A percentile compares a stretch with the other conserved stretches of the same genome.
phyloP scores from a whole-genome alignment of 2,329 filamentous ascomycete species.

The Bipolaris zeicola region DNA sequence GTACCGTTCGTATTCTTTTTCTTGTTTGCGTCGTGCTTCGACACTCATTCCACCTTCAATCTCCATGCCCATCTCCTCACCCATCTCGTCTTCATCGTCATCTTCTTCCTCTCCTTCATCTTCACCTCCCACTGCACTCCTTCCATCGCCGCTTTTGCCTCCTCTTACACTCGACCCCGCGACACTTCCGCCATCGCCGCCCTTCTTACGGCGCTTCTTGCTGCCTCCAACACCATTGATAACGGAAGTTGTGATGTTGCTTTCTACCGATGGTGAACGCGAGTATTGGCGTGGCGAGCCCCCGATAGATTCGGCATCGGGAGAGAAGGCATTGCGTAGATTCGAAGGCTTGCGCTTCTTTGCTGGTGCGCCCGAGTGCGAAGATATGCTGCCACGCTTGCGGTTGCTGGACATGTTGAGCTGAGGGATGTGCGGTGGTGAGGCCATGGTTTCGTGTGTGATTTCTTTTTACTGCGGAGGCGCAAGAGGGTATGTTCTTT shows the following conservation, averaged over 20 bases:
- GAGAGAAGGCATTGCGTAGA: conserved; percentile 80
- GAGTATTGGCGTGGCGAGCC: conserved; percentile 58
- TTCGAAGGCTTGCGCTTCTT: conserved; percentile 77
- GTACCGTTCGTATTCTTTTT: conserved; percentile 66
- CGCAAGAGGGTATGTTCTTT: not conserved
- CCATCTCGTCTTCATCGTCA: conserved; percentile 58
- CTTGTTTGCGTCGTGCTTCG: conserved; percentile 66
- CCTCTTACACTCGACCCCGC: conserved; percentile 46
- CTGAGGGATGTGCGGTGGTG: conserved; percentile 60
- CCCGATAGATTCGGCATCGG: conserved; percentile 57
- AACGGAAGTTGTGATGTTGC: conserved; percentile 60
- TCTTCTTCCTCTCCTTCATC: conserved; percentile 65
- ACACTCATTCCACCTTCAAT: conserved; percentile 59
- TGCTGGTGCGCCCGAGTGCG: conserved; percentile 48
- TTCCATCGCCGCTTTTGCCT: conserved; percentile 29
- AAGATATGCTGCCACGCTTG: conserved; percentile 66
- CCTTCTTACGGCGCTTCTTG: conserved; percentile 64
- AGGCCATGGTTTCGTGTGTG: conserved; percentile 58
- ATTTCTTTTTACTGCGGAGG: not conserved
- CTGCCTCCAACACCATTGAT: conserved; percentile 52
- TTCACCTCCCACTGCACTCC: conserved; percentile 50
- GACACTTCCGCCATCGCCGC: conserved; percentile 39
- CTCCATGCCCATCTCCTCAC: conserved; percentile 51
- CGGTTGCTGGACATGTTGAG: conserved; percentile 68
- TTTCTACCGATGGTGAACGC: conserved; percentile 70